Conservation (phyloP, 2,329 filamentous ascomycete species). For the Colletotrichum tofieldiae region DNA sequence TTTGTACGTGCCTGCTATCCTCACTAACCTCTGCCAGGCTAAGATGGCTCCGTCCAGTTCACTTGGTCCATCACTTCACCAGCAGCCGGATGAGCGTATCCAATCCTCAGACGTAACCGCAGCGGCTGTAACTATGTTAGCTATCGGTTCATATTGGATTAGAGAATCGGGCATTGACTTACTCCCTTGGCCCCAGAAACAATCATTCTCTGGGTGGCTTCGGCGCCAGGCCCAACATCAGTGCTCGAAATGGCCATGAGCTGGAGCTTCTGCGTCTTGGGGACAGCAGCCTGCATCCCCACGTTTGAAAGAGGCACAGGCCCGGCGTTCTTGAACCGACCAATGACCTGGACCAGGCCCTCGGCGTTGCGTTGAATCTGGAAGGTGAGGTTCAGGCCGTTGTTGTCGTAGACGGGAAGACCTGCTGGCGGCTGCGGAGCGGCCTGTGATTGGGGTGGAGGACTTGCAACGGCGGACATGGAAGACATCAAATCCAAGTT, state of each 20-base stretch:
- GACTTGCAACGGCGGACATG: conserved; percentile 61
- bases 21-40: conserved; percentile 28
- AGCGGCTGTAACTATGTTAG: conserved; percentile 73
- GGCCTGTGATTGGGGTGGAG: conserved; percentile 47
- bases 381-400: conserved; percentile 85
- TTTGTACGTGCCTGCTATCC: background rate
- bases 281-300: conserved; percentile 93
- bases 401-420: conserved; percentile 87
- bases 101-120: conserved; percentile 87
- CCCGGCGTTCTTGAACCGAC: conserved; percentile 86
- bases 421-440: conserved; percentile 63
- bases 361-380: conserved; percentile 88
- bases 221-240: conserved; percentile 82
- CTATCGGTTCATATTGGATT: conserved; percentile 45
- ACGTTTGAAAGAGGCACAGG: conserved; percentile 79
- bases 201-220: conserved; percentile 93
- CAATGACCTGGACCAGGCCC: conserved; percentile 84
- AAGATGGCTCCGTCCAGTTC: conserved; percentile 90
- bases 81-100: conserved; percentile 79
- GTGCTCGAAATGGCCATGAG: conserved; percentile 89
- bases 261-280: conserved; percentile 95
- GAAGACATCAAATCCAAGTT: conserved; percentile 65
- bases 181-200: conserved; percentile 89
- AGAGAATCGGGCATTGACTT: conserved; percentile 63
- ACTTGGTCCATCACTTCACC: conserved; percentile 90